Base-by-base conservation (phyloP, 345 rosid genomes). In the Angophora floribunda region DNA sequence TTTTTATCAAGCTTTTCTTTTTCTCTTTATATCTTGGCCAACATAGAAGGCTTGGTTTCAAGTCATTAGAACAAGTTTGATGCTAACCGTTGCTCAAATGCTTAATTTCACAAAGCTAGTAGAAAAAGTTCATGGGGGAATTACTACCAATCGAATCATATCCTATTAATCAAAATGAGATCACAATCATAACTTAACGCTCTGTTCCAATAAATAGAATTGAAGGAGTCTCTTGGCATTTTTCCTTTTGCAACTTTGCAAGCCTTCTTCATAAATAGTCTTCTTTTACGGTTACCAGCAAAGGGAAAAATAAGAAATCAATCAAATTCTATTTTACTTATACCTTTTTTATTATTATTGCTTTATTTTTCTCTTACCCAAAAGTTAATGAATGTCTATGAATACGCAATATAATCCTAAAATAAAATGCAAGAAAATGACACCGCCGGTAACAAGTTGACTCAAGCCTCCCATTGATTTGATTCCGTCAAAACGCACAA, bases 21-120 rank as follows among this genome's bases (percentile, higher is more conserved):
- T 28, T 28, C 67, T 61, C 32, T 61, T 28, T 61, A 28, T 61
- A n/a, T 28, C 26, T 61, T 28, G 67, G 67, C 32, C 67, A 30
- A 5, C 41, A 65, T 65, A 65, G 41, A n/a, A n/a, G 19, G 75
- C 4, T 14, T 4, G 21, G 6, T 65, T n/a, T 65, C 15, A 65
- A 17, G 41, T 28, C 41, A 65, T 65, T 9, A 1, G 14, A 7
- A n/a, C 6, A 41, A 17, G 75, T 30, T 63, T 30, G 41, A n/a
- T 1, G 1, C 17, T 36, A 30, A 65, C 41, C 1, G 8, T n/a
- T 4, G 41, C 1, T 41, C 9, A 2, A 36, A 7, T 65, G 19
- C 75, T 65, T 65, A 30, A n/a, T 65, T 65, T 65, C 75, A 4
- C 45, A 4, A 30, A 67, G 79, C 79, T 32, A 19, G 45, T 67